phyloP scores from a whole-genome alignment of 441 rosid genomes.

The Sinapis alba region DNA sequence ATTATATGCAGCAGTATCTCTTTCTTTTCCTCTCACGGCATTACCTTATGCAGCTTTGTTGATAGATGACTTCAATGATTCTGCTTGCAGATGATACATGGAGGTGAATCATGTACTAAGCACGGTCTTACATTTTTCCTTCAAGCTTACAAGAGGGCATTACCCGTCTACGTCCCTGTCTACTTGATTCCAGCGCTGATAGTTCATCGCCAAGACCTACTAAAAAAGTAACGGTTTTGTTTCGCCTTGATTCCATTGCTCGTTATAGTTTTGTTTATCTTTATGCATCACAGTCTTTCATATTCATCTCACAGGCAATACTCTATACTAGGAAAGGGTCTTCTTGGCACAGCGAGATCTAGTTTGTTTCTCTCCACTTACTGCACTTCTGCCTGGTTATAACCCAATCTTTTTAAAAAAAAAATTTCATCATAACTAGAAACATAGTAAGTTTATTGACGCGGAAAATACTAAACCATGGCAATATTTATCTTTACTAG shows the following conservation, averaged over 20 bases:
- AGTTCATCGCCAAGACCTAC: conserved; percentile 87
- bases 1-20: background rate
- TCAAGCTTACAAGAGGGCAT: conserved; percentile 85
- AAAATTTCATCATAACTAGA: background rate
- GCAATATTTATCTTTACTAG: conserved; percentile 39
- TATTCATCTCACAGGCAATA: conserved; percentile 55
- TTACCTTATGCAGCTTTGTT: background rate
- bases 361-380: conserved; percentile 88
- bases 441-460: background rate
- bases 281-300: background rate
- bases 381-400: conserved; percentile 94
- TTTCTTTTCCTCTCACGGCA: background rate
- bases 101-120: conserved; percentile 69
- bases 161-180: conserved; percentile 90
- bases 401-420: conserved; percentile 5
- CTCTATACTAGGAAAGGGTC: conserved; percentile 73
- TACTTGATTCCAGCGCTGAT: conserved; percentile 89
- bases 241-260: background rate
- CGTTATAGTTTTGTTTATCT: background rate
- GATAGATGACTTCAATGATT: too few relatives aligned
- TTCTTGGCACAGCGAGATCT: conserved; percentile 88
- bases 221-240: conserved; percentile 56
- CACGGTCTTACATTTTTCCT: conserved; percentile 67
- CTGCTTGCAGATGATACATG: conserved; percentile 75
- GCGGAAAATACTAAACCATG: background rate